A percentile compares a stretch with the other conserved stretches of the same genome.
Conservation (phyloP, 2,329 filamentous ascomycete species). For the Ceratocystis papillata region DNA sequence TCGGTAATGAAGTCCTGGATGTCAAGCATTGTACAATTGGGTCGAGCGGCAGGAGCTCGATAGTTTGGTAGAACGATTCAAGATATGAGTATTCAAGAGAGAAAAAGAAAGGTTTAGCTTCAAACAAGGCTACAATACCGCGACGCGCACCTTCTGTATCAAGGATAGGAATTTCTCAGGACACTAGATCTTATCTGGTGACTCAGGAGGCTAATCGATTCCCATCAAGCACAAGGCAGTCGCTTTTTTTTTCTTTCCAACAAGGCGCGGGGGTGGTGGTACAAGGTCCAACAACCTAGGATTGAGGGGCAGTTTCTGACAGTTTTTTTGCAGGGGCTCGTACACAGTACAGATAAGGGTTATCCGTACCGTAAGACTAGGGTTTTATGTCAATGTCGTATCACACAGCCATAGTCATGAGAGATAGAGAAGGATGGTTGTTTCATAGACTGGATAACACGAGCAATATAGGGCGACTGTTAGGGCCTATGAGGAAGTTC, state of each 20-base stretch:
- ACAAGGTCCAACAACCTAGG: not conserved
- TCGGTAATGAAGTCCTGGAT: constrained; percentile 70
- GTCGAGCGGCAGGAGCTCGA: not conserved
- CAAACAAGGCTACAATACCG: not conserved
- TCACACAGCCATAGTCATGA: not conserved
- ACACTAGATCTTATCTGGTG: not conserved
- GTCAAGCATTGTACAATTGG: constrained; percentile 52
- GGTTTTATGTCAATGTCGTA: not conserved
- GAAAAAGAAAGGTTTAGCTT: not conserved
- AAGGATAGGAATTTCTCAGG: not conserved
- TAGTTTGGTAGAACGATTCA: not conserved
- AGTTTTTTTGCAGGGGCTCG: not conserved
- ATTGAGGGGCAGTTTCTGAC: not conserved
- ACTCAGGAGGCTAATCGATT: not conserved
- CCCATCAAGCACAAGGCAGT: not conserved
- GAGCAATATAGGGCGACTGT: no score
- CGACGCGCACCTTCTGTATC: constrained; percentile 1
- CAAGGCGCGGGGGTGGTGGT: not conserved
- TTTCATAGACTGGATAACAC: not conserved
- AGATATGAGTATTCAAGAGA: not conserved
- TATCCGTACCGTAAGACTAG: not conserved
- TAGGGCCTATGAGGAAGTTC: no score
- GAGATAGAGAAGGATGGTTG: not conserved
- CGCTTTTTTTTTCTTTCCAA: not conserved
- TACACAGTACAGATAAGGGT: not conserved